Conservation (phyloP, 1,284 basidiomycete genomes). For the Apiotrichum siamense region DNA sequence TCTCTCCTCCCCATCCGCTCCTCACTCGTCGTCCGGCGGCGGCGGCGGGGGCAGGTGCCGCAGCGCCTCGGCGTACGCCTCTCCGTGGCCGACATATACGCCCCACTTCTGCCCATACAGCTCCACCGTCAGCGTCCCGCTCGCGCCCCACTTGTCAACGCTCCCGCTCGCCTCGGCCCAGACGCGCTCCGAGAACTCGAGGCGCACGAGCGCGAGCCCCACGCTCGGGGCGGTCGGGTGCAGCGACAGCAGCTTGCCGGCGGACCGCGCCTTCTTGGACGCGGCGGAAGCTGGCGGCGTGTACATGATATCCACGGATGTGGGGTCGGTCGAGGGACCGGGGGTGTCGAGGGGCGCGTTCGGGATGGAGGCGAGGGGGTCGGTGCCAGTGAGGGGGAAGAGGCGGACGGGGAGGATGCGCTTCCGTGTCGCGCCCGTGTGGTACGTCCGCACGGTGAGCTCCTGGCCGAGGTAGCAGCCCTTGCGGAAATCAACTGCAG, state of each 20-base stretch:
- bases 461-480: slow-evolving; percentile 99
- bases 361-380: slow-evolving; percentile 6
- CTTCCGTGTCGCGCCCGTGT: slow-evolving; percentile 87
- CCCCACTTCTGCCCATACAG: slow-evolving; percentile 27
- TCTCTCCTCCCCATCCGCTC: background rate
- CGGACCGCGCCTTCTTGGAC: slow-evolving; percentile 35
- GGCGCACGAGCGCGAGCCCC: slow-evolving; percentile 42
- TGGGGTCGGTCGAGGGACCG: background rate
- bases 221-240: slow-evolving; percentile 19
- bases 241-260: slow-evolving; percentile 40
- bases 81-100: slow-evolving; percentile 34
- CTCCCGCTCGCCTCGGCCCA: slow-evolving; percentile 17
- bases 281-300: slow-evolving; percentile 28
- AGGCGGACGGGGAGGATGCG: slow-evolving; percentile 71
- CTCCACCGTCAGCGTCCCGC: slow-evolving; percentile 23
- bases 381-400: slow-evolving; percentile 15
- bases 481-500: slow-evolving; percentile 92
- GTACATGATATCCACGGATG: slow-evolving; percentile 30
- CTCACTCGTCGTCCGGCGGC: slow-evolving; percentile 5
- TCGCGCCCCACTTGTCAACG: slow-evolving; percentile 19
- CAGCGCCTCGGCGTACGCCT: slow-evolving; percentile 31
- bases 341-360: background rate
- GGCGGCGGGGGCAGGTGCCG: slow-evolving; percentile 10
- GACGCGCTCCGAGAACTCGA: slow-evolving; percentile 42
- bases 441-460: slow-evolving; percentile 91